Evolutionary conservation across 495 filamentous ascomycete genomes (phyloP), one percentile per base, ranked within the genome.

Genomic region (Podospora conica): DNA sequence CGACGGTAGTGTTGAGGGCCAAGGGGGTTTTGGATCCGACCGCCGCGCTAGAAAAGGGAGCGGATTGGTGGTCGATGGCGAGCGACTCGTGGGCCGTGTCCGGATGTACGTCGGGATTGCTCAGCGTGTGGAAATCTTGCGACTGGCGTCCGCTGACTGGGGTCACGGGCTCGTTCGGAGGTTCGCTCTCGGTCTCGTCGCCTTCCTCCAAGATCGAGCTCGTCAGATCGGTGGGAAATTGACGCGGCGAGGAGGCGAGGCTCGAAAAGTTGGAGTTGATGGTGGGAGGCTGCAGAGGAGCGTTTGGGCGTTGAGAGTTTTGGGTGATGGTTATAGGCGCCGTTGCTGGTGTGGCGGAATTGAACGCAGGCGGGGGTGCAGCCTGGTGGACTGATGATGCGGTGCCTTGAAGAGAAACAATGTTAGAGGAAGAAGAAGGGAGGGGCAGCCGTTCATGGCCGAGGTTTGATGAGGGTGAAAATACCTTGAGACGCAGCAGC

Each of bases 121-220:
- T 64, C 22, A 79, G 77, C 60, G 77, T 76, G 18, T 78, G 76
- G 58, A 83, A 82, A 69, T 83, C 80, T 66, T 76, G 79, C 61
- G 80, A 82, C 65, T 80, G 79, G 66, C 81, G 80, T 64, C 78
- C 77, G 72, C 81, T 83, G 28, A 80, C 74, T 24, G 81, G 81
- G 3, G 81, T 83, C 67, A 76, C 75, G 54, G 81, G 81, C 58
- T 83, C 81, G 71, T 78, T 82, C 40, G 74, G 62, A 25, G 75
- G 76, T 55, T 83, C 81, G 66, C 79, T 81, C 53, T 79, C 75
- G 3, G 81, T 79, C 70, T 83, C 81, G 70, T 80, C 78, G 66
- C 76, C 74, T 63, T 81, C 80, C 72, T 83, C 81, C 66, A 78
- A 74, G 61, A 82, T 82, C 55, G 80, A 73, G 29, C 67, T 70